phyloP scores from a whole-genome alignment of 768 basidiomycete species.

The Collybia mongolica region DNA sequence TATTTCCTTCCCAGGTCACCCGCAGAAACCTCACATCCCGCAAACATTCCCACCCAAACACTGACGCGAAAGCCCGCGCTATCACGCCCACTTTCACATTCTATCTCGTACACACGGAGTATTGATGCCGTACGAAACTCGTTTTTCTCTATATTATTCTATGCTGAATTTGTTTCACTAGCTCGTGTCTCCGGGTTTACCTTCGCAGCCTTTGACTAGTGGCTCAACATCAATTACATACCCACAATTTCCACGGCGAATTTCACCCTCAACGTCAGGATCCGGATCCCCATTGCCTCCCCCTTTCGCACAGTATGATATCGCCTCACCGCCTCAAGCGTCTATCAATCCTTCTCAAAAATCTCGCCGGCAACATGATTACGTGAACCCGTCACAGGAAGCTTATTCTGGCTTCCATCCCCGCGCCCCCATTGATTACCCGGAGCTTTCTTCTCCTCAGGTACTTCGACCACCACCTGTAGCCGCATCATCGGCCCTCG shows the following conservation, averaged over 20 bases:
- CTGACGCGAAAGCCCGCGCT: constrained; percentile 40
- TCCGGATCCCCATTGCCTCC: constrained; percentile 26
- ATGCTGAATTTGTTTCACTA: constrained; percentile 12
- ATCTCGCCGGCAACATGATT: constrained; percentile 75
- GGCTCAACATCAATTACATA: constrained; percentile 34
- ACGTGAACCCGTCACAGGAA: constrained; percentile 75
- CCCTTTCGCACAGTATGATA: constrained; percentile 37
- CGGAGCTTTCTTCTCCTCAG: constrained; percentile 60
- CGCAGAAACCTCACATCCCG: constrained; percentile 36
- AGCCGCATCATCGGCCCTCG: constrained; percentile 65
- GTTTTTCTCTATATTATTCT: neutral
- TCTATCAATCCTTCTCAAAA: constrained; percentile 76
- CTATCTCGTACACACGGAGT: constrained; percentile 45
- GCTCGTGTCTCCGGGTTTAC: constrained; percentile 34
- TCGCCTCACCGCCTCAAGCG: constrained; percentile 77
- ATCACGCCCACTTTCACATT: constrained; percentile 37
- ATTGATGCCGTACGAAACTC: constrained; percentile 43
- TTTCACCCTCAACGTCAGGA: constrained; percentile 34
- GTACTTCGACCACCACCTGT: constrained; percentile 78
- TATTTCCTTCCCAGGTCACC: constrained; percentile 29
- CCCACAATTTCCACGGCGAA: constrained; percentile 42
- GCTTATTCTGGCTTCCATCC: constrained; percentile 46
- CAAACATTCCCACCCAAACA: constrained; percentile 21
- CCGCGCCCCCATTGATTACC: constrained; percentile 75
- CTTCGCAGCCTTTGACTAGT: constrained; percentile 35